Evolutionary conservation across 495 filamentous ascomycete species (phyloP), one percentile per base, ranked within the genome.

Genomic region (Penicillium soppii): DNA sequence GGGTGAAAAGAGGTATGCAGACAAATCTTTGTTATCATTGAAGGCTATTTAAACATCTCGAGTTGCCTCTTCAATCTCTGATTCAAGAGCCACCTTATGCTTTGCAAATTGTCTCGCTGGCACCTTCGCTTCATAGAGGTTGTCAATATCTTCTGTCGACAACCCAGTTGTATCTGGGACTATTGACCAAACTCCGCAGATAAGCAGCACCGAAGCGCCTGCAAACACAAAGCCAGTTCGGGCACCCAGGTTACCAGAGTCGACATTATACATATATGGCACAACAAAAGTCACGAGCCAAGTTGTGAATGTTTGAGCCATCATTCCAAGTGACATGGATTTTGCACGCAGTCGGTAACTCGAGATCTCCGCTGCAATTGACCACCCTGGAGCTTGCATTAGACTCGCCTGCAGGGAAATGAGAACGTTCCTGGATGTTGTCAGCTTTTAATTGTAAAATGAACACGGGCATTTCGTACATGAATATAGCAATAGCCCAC

Each of bases 401-500:
- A 52, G 25, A 42, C 38, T 36, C 5, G 46, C 50, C 26, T 48
- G 38, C 10, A 53, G 26, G 13, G 54, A 57, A 9, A 57, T 53
- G 27, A 57, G 37, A 26, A 57, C 33, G 7, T 57, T 57, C 54
- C 54, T 57, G 29, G 4, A 20, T 15, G 10, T 16, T 4, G 12
- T 53, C 29, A 53, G 51, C 13, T 32, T 27, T 7, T n/a, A 12
- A 12, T 40, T 13, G 35, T 13, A 6, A 29, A 10, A 9, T 12
- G 20, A 15, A 25, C 3, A 35, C 5, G 8, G 40, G 22, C 4
- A 13, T 33, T 2, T 10, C 54, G 29, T 44, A 57, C 54, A 57
- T 57, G 25, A 57, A 35, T n/a, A 57, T 44, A n/a, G 49, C 54
- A 40, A 57, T 53, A 32, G 49, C 54, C 54, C 54, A 57, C 38